A percentile compares a stretch with the other conserved stretches of the same genome.
phyloP scores from a whole-genome alignment of 352 stramenopile genomes.

The Phytophthora pseudosyringae region DNA sequence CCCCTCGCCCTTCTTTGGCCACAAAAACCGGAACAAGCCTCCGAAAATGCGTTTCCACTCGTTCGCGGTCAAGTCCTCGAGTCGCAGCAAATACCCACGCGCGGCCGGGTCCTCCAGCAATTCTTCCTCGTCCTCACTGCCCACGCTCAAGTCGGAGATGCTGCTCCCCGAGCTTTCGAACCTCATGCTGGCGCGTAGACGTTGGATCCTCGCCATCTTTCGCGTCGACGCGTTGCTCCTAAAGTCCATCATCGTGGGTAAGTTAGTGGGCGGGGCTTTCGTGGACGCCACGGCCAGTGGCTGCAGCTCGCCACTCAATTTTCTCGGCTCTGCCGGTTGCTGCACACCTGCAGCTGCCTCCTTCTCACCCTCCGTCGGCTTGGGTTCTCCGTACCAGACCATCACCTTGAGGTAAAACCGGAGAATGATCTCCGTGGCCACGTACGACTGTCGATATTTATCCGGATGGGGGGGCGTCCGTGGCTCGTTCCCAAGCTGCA shows the following conservation, averaged over 20 bases:
- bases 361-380: conserved; percentile 16
- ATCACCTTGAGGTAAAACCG: conserved; percentile 79
- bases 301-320: conserved; percentile 5
- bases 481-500: not conserved
- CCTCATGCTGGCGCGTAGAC: conserved; percentile 45
- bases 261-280: conserved; percentile 15
- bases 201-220: conserved; percentile 48
- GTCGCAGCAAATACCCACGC: conserved; percentile 65
- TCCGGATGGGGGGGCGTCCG: conserved; percentile 29
- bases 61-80: conserved; percentile 66
- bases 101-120: conserved; percentile 40
- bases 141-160: conserved; percentile 46
- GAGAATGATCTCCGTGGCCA: conserved; percentile 79
- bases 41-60: conserved; percentile 83
- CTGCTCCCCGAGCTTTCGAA: conserved; percentile 54
- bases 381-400: conserved; percentile 70
- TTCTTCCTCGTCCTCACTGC: conserved; percentile 33
- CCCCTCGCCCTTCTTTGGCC: conserved; percentile 20
- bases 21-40: conserved; percentile 65
- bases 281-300: conserved; percentile 10
- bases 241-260: conserved; percentile 36
- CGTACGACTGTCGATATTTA: conserved; percentile 59
- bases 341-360: not conserved
- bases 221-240: conserved; percentile 41
- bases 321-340: conserved; percentile 4